Evolutionary conservation across 208 protist genomes (phyloP), one percentile per base, ranked within the genome.

Genomic region (Leishmania aethiopica): DNA sequence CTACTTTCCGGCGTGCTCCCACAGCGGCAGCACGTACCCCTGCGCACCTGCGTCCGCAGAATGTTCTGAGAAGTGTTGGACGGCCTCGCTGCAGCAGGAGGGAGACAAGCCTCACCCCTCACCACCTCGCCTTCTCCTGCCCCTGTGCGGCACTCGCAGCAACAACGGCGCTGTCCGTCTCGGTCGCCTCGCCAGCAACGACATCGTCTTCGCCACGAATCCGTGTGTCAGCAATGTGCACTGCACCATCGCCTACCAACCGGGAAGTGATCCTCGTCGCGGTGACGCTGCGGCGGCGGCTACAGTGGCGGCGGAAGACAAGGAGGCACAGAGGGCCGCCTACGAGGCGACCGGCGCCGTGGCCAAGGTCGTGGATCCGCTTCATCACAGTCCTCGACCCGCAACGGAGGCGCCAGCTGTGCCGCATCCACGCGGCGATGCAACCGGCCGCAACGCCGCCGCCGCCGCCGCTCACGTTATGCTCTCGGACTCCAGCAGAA

Each of bases 401-500:
- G 17, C n/a, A 59, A 17, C 42, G 15, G 73, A 25, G 37, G 37
- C 49, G 57, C 53, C 7, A 47, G 51, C 47, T 49, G 11, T 4
- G 37, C 67, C 67, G 40, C 67, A 28, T 5, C 67, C 37, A n/a
- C 37, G 67, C 37, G 25, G 19, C 67, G 40, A 10, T 72, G 70
- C 70, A 32, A 47, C 73, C 32, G 15, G 40, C 53, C 57, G 42
- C 28, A 62, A 11, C 75, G 10, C 47, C 40, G 53, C 11, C 74
- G 53, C 11, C 74, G 53, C 13, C 72, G 40, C n/a, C 28, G 71
- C 57, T 17, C n/a, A 47, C 45, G 72, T 93, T 13, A 22, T 85
- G 8, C 64, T 94, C 25, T 86, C 87, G n/a, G 90, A 94, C 81
- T 82, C 81, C 78, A 94, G 90, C 88, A 89, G 70, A n/a, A 95